phyloP scores from a whole-genome alignment of 257 asterid species.

The Lycium barbarum region DNA sequence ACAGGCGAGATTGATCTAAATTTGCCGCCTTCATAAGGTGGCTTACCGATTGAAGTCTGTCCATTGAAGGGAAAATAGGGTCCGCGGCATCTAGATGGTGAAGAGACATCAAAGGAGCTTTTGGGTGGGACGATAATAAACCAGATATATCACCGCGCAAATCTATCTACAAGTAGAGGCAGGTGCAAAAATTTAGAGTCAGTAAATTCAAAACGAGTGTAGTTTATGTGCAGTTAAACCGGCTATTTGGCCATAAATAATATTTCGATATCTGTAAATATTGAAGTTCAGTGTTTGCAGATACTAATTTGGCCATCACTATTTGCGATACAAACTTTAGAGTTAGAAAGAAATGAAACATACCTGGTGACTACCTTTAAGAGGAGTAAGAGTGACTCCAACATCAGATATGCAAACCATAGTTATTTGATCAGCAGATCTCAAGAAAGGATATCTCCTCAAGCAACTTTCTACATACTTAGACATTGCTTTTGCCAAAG shows the following conservation, averaged over 20 bases:
- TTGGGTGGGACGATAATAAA: slow-evolving; percentile 68
- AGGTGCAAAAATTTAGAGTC: neutral
- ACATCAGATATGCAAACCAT: slow-evolving; percentile 72
- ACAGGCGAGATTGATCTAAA: slow-evolving; percentile 64
- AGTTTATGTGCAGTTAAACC: neutral
- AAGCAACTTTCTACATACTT: slow-evolving; percentile 55
- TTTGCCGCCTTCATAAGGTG: slow-evolving; percentile 82
- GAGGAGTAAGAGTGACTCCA: slow-evolving; percentile 62
- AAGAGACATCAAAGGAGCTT: slow-evolving; percentile 65
- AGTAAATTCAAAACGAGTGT: neutral
- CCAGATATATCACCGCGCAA: slow-evolving; percentile 73
- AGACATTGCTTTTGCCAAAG: slow-evolving; percentile 59
- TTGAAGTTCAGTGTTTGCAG: neutral
- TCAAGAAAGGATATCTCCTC: slow-evolving; percentile 44
- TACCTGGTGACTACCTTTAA: slow-evolving; percentile 73
- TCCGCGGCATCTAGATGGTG: slow-evolving; percentile 72
- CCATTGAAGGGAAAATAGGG: slow-evolving; percentile 68
- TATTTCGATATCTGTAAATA: no score
- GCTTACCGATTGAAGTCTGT: slow-evolving; percentile 49
- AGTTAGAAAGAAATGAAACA: neutral
- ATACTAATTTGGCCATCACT: neutral
- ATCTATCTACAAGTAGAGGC: slow-evolving; percentile 54
- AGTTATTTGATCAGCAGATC: slow-evolving; percentile 57
- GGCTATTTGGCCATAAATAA: neutral
- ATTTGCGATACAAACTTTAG: neutral